phyloP scores from a whole-genome alignment of 1,284 basidiomycete species.

The Pascua sp. region DNA sequence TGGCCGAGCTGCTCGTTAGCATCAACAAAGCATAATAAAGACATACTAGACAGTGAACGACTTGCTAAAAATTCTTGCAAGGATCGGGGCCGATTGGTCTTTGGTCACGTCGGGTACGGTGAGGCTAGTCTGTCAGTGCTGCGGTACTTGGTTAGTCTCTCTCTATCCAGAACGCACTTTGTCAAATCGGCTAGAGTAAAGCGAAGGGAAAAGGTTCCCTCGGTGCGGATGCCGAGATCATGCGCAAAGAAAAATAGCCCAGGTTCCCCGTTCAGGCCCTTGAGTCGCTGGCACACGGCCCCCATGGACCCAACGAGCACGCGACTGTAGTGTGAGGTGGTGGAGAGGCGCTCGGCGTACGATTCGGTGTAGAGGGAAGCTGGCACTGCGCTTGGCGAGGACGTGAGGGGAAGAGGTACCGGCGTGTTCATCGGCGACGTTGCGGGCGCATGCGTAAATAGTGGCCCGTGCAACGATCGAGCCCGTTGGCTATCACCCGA shows the following conservation, averaged over 20 bases:
- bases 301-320: constrained; percentile 83
- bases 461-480: neutral
- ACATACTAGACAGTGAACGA: constrained; percentile 72
- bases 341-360: constrained; percentile 40
- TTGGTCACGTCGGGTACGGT: constrained; percentile 8
- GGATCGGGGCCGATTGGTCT: constrained; percentile 55
- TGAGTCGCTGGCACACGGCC: constrained; percentile 73
- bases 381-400: constrained; percentile 5
- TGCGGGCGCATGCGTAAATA: constrained; percentile 10
- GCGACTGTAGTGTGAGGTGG: constrained; percentile 69
- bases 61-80: constrained; percentile 81
- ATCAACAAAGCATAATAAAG: no score
- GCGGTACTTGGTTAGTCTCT: neutral
- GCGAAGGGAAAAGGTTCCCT: constrained; percentile 57
- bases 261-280: constrained; percentile 73
- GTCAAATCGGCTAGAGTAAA: constrained; percentile 40
- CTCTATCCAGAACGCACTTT: constrained; percentile 20
- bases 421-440: constrained; percentile 3
- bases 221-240: constrained; percentile 79
- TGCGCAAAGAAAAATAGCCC: constrained; percentile 87
- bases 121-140: constrained; percentile 7
- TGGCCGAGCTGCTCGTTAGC: constrained; percentile 60
- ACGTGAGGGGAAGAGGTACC: constrained; percentile 3
- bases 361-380: constrained; percentile 10
- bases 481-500: constrained; percentile 6